Percentiles rank a stretch among this genome's conserved stretches.
Evolutionary conservation across 306 rosid species (phyloP).

Genomic region (Abrus pulchellus): DNA sequence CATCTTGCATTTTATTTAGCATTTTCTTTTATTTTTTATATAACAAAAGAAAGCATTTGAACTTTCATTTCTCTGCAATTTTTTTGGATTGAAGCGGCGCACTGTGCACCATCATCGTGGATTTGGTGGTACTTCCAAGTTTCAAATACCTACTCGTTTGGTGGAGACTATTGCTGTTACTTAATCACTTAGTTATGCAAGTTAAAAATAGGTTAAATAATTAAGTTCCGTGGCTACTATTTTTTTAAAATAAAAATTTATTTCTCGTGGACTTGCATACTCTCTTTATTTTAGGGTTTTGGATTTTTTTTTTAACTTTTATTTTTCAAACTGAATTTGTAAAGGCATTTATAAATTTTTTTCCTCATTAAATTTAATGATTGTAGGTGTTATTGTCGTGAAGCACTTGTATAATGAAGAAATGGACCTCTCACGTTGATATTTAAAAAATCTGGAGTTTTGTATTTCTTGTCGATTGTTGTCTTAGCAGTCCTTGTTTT

Average conservation of each 20-base stretch:
- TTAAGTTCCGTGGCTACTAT: neutral
- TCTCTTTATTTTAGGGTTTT: constrained; percentile 1
- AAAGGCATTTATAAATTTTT: neutral
- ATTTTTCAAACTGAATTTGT: constrained; percentile 12
- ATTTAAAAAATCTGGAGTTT: constrained; percentile 5
- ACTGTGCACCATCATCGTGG: neutral
- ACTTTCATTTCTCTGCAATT: constrained; percentile 14
- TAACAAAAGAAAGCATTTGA: neutral
- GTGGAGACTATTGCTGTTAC: neutral
- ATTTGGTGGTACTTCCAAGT: neutral
- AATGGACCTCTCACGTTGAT: constrained; percentile 25
- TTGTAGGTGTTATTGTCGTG: neutral
- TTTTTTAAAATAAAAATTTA: neutral
- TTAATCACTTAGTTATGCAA: neutral
- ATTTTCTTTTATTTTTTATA: neutral
- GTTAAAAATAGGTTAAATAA: neutral
- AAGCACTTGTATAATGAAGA: constrained; percentile 15
- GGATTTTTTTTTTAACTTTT: neutral
- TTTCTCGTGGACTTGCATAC: constrained; percentile 23
- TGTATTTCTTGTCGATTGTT: constrained; percentile 15
- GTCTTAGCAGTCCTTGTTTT: constrained; percentile 25
- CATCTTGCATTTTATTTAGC: constrained; percentile 17
- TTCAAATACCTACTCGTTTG: constrained; percentile 5
- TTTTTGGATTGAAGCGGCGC: constrained; percentile 15
- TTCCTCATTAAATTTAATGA: neutral